Evolutionary conservation across 2,329 filamentous ascomycete genomes (phyloP).

Genomic region (Drechslera avenae): DNA sequence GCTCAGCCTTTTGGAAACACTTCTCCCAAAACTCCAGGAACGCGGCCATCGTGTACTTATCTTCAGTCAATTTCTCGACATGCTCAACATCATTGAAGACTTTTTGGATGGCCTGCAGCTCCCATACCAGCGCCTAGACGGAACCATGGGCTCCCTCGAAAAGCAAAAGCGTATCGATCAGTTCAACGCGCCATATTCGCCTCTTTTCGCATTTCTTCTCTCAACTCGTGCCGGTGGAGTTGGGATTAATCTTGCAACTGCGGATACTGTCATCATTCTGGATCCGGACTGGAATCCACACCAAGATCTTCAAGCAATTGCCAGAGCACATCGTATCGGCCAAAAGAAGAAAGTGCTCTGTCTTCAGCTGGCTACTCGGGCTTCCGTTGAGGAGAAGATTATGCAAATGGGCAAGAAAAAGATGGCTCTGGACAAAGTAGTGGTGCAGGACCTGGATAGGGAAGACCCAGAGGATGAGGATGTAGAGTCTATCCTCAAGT

Average conservation of each 20-base stretch:
- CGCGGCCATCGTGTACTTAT: slow-evolving; percentile 89
- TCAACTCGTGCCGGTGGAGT: slow-evolving; percentile 95
- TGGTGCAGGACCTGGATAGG: slow-evolving; percentile 89
- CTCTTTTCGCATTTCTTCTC: slow-evolving; percentile 85
- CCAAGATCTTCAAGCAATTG: slow-evolving; percentile 94
- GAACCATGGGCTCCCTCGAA: slow-evolving; percentile 76
- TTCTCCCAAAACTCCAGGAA: slow-evolving; percentile 85
- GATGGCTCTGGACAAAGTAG: slow-evolving; percentile 90
- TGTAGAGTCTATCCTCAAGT: slow-evolving; percentile 83
- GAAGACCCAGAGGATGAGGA: slow-evolving; percentile 81
- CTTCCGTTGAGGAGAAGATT: slow-evolving; percentile 91
- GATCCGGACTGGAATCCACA: slow-evolving; percentile 98
- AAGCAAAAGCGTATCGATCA: slow-evolving; percentile 95
- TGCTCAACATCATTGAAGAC: slow-evolving; percentile 88
- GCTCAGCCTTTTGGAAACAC: slow-evolving; percentile 78
- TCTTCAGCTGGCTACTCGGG: slow-evolving; percentile 90
- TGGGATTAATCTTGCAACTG: slow-evolving; percentile 95
- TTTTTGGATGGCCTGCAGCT: slow-evolving; percentile 79
- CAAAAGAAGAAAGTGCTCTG: slow-evolving; percentile 96
- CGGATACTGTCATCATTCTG: slow-evolving; percentile 96
- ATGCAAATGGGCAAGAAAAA: slow-evolving; percentile 95
- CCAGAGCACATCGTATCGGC: slow-evolving; percentile 92
- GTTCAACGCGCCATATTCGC: slow-evolving; percentile 84
- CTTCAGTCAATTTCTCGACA: slow-evolving; percentile 92
- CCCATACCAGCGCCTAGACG: slow-evolving; percentile 80